These are phyloP conservation scores for Leccinum subgranulosum DNA, from an alignment of 768 basidiomycete species.

Conservation along the genomic window DNA sequence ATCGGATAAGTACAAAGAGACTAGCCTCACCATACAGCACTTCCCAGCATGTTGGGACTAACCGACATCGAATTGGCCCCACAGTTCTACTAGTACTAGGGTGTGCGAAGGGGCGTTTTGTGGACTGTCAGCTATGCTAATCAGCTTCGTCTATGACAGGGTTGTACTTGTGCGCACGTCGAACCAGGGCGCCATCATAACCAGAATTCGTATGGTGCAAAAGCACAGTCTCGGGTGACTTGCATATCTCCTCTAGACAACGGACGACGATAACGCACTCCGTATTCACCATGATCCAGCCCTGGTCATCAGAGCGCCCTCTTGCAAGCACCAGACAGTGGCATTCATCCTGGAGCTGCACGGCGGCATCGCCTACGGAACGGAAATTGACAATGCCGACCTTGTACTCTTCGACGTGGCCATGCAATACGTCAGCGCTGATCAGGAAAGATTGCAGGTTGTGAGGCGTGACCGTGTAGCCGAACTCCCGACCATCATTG, in stretches of 20 bases:
- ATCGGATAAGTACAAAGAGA: too few species aligned
- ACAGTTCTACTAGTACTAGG: too few species aligned
- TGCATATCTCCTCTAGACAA: conserved; percentile 5
- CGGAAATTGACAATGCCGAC: conserved; percentile 11
- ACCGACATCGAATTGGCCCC: too few species aligned
- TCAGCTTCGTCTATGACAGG: background rate
- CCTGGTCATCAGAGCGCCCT: conserved; percentile 5
- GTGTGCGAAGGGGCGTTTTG: too few species aligned
- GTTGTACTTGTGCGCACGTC: conserved; percentile 2
- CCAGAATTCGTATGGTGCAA: conserved; percentile 2
- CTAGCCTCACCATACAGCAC: background rate
- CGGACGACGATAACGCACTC: conserved; percentile 13
- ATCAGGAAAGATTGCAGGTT: conserved; percentile 6
- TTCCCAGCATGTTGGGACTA: too few species aligned
- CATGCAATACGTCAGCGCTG: conserved; percentile 1
- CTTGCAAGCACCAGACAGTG: conserved; percentile 10
- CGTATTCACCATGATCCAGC: conserved; percentile 15
- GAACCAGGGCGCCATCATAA: background rate
- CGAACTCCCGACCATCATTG: conserved; percentile 6
- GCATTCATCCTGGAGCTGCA: conserved; percentile 1
- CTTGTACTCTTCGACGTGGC: conserved; percentile 3
- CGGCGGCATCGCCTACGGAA: background rate
- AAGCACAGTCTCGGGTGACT: conserved; percentile 1
- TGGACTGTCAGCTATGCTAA: background rate
- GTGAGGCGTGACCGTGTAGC: conserved; percentile 7